Evolutionary conservation across 139 green algal genomes (phyloP).

Genomic region (Ostreobium quekettii): DNA sequence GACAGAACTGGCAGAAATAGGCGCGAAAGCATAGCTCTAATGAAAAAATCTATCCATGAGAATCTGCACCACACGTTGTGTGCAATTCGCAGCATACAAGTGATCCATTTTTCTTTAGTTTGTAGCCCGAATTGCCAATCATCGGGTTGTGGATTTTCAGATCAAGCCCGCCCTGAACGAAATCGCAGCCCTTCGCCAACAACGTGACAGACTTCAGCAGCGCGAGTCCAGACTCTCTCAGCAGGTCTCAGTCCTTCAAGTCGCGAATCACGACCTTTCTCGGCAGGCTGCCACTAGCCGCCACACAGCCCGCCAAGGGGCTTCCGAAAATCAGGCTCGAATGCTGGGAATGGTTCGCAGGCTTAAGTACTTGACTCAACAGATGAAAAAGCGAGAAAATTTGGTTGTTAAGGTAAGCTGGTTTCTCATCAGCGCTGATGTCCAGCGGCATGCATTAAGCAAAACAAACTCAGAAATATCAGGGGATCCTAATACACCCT

Average conservation of each 20-base stretch:
- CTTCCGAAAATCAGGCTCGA: not conserved
- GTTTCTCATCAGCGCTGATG: not conserved
- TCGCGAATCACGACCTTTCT: not conserved
- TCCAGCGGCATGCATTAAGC: not conserved
- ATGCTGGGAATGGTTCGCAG: not conserved
- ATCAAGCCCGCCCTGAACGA: not conserved
- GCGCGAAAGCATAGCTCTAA: not conserved
- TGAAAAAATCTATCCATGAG: not conserved
- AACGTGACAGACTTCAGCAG: not conserved
- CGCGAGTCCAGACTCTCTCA: not conserved
- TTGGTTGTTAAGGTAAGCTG: not conserved
- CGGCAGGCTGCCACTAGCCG: not conserved
- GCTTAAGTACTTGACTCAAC: not conserved
- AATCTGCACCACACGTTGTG: not conserved
- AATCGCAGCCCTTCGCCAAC: not conserved
- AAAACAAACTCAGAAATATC: not conserved
- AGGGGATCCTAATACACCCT: not conserved
- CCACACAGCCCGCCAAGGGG: not conserved
- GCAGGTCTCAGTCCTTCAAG: not conserved
- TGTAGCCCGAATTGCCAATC: not conserved
- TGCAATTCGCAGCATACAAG: not conserved
- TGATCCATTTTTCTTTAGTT: not conserved
- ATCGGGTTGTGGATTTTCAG: not conserved
- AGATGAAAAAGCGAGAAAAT: not conserved
- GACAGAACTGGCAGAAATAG: not conserved